A percentile compares a stretch with the other conserved stretches of the same genome.
phyloP scores from a whole-genome alignment of 2,329 filamentous ascomycete genomes.

The Phialophora tarda region DNA sequence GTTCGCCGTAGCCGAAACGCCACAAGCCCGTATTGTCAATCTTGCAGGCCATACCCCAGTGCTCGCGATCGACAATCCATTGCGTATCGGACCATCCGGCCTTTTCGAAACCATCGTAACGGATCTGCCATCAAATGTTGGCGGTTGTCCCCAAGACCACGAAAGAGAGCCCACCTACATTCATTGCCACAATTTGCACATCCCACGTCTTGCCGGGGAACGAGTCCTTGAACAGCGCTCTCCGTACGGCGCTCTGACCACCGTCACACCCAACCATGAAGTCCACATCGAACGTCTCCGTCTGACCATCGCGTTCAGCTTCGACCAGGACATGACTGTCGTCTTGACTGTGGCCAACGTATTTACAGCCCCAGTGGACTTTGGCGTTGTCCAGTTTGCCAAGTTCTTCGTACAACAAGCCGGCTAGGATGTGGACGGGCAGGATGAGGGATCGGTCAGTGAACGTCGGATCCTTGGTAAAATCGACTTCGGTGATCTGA shows the following conservation, averaged over 20 bases:
- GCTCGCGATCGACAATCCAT: conserved; percentile 66
- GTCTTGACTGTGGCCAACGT: conserved; percentile 13
- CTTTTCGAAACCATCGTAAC: conserved; percentile 28
- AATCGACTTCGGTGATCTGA: no score
- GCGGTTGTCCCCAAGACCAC: not conserved
- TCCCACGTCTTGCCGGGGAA: conserved; percentile 28
- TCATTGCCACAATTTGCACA: conserved; percentile 21
- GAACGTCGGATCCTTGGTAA: no score
- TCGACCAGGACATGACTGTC: conserved; percentile 8
- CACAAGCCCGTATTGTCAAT: no score
- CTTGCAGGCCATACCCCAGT: conserved; percentile 67
- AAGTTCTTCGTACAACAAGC: conserved; percentile 49
- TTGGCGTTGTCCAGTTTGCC: conserved; percentile 43
- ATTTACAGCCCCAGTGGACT: conserved; percentile 49
- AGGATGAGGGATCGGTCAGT: no score
- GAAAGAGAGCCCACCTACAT: conserved; percentile 16
- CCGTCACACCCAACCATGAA: conserved; percentile 54
- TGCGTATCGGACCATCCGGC: conserved; percentile 20
- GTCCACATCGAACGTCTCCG: conserved; percentile 36
- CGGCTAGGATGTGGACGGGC: conserved; percentile 51
- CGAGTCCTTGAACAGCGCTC: conserved; percentile 32
- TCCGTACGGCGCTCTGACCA: conserved; percentile 48
- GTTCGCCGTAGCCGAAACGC: no score
- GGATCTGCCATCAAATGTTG: not conserved
- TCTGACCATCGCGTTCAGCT: not conserved